These are phyloP conservation scores for Ascochyta rabiei DNA, from an alignment of 2,329 filamentous ascomycete genomes.

Conservation along the genomic window DNA sequence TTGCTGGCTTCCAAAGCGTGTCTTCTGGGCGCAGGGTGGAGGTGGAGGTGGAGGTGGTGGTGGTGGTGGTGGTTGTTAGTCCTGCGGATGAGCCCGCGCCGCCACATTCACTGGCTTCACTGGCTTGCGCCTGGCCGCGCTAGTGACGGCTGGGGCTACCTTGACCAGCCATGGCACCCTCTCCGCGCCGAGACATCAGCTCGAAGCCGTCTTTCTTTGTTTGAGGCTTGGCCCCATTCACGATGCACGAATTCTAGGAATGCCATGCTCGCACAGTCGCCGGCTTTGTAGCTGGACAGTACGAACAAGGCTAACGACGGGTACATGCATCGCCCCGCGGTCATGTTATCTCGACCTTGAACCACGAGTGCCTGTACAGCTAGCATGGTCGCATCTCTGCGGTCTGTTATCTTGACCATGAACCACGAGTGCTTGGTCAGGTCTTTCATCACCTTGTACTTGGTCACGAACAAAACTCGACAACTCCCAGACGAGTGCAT, in stretches of 20 bases:
- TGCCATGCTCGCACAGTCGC: conserved; percentile 6
- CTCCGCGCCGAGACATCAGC: conserved; percentile 11
- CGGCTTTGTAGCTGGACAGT: neutral
- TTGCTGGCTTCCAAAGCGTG: neutral
- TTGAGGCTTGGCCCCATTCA: conserved; percentile 1
- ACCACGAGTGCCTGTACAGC: neutral
- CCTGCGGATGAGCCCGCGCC: conserved; percentile 1
- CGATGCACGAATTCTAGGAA: conserved; percentile 1
- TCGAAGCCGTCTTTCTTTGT: neutral
- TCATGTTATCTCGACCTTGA: conserved; percentile 12
- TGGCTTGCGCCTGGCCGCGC: neutral
- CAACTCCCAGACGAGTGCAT: neutral
- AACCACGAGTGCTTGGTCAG: too few species aligned
- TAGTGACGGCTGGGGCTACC: neutral
- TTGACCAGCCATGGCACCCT: neutral
- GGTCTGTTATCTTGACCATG: too few species aligned
- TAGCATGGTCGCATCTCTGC: too few species aligned
- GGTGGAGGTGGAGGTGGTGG: too few species aligned
- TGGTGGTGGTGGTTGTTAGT: neutral
- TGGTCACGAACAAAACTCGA: neutral
- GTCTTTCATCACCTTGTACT: too few species aligned
- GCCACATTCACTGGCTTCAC: neutral
- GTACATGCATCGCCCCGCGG: conserved; percentile 8
- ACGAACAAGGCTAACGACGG: conserved; percentile 13
- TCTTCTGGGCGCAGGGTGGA: neutral